These are phyloP conservation scores for Cryoendolithus antarcticus DNA, from an alignment of 2,329 filamentous ascomycete genomes.

Conservation along the genomic window DNA sequence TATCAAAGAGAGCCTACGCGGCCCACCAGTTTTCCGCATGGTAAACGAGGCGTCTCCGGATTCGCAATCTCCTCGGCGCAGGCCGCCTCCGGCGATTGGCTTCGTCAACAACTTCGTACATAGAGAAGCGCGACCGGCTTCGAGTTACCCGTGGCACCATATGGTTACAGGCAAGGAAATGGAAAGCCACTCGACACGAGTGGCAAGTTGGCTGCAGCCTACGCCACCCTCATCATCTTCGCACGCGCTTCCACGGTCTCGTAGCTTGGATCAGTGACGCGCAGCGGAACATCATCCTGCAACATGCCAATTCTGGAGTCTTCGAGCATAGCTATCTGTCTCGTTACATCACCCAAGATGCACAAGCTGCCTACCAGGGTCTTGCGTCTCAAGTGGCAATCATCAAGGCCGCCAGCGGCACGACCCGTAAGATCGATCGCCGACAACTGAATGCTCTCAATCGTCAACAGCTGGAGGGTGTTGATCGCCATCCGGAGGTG, in stretches of 20 bases:
- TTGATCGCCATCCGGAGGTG: too few species aligned
- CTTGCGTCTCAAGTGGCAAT: slow-evolving; percentile 4
- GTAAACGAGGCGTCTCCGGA: slow-evolving; percentile 1
- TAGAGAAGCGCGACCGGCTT: slow-evolving; percentile 5
- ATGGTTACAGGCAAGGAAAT: slow-evolving; percentile 6
- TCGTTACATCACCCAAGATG: slow-evolving; percentile 9
- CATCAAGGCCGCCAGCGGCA: slow-evolving; percentile 2
- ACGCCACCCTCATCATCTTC: too few species aligned
- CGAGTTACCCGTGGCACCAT: slow-evolving; percentile 6
- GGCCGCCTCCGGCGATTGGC: slow-evolving; percentile 4
- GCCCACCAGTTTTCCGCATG: too few species aligned
- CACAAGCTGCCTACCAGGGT: slow-evolving; percentile 7
- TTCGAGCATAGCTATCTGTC: slow-evolving; percentile 12
- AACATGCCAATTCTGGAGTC: slow-evolving; percentile 7
- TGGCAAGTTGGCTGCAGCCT: slow-evolving; percentile 8
- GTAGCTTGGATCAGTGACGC: slow-evolving; percentile 4
- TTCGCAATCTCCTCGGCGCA: slow-evolving; percentile 1
- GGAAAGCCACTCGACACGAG: slow-evolving; percentile 9
- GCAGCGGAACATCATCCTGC: slow-evolving; percentile 10
- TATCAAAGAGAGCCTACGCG: slow-evolving; percentile 2
- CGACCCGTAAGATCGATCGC: too few species aligned
- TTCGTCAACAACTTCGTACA: slow-evolving; percentile 1
- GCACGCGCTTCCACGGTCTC: too few species aligned
- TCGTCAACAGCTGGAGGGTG: too few species aligned
- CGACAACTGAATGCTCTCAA: too few species aligned